Percentiles rank a stretch among this genome's conserved stretches.
phyloP scores from a whole-genome alignment of 805 yeast species.

The Cyberlindnera nakhonratchasimensis region DNA sequence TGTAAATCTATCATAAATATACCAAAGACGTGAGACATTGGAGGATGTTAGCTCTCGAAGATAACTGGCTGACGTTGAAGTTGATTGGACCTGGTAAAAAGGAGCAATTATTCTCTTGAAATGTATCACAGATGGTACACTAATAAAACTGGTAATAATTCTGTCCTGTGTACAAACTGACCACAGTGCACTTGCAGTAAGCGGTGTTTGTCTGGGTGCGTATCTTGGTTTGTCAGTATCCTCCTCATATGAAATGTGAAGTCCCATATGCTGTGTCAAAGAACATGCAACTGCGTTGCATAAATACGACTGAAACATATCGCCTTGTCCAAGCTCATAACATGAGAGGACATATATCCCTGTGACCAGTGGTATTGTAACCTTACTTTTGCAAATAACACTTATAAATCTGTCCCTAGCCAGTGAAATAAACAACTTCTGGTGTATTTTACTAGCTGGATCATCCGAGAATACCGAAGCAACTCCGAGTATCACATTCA shows the following conservation, averaged over 20 bases:
- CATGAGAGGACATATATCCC: slow-evolving; percentile 29
- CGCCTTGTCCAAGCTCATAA: slow-evolving; percentile 32
- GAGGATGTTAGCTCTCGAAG: slow-evolving; percentile 28
- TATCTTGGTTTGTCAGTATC: slow-evolving; percentile 5
- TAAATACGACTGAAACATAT: slow-evolving; percentile 30
- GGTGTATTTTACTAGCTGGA: slow-evolving; percentile 12
- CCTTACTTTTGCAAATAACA: slow-evolving; percentile 9
- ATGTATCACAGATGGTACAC: slow-evolving; percentile 33
- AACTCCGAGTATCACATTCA: slow-evolving; percentile 27
- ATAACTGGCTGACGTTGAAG: slow-evolving; percentile 4
- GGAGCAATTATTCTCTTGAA: slow-evolving; percentile 34
- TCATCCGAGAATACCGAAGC: slow-evolving; percentile 26
- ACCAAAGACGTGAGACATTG: slow-evolving; percentile 29
- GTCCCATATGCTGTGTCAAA: slow-evolving; percentile 33
- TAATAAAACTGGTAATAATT: slow-evolving; percentile 25
- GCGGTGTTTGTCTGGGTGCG: slow-evolving; percentile 18
- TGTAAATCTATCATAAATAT: slow-evolving; percentile 31
- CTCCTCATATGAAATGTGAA: slow-evolving; percentile 26
- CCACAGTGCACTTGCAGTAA: slow-evolving; percentile 30
- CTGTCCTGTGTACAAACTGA: slow-evolving; percentile 32
- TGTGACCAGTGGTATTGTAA: slow-evolving; percentile 20
- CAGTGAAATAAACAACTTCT: slow-evolving; percentile 22
- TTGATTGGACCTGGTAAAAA: slow-evolving; percentile 24
- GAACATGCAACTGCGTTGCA: slow-evolving; percentile 32
- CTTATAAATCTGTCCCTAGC: slow-evolving; percentile 28